Evolutionary conservation across 2,329 filamentous ascomycete species (phyloP).

Genomic region (Penicillium janthinellum): DNA sequence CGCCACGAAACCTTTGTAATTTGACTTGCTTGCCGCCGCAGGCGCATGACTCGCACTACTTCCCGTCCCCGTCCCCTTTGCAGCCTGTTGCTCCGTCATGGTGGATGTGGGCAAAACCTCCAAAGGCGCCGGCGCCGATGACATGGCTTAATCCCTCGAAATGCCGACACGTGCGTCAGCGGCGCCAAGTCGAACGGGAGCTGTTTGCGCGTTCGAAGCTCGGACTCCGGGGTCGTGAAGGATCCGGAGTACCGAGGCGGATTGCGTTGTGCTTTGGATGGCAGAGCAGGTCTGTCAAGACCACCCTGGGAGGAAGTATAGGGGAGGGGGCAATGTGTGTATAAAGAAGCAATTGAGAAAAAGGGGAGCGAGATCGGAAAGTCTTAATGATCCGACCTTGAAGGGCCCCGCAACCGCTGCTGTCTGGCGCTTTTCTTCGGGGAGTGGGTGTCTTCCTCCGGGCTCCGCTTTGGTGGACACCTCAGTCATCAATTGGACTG

Average conservation of each 20-base stretch:
- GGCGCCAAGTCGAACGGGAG: constrained; percentile 6
- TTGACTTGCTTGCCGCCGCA: constrained; percentile 39
- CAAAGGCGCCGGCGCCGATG: constrained; percentile 25
- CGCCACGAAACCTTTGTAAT: constrained; percentile 95
- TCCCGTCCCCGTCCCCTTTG: constrained; percentile 2
- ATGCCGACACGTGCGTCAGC: constrained; percentile 11
- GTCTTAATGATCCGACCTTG: constrained; percentile 16
- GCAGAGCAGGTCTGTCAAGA: background rate
- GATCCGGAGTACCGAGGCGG: background rate
- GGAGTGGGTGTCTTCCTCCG: constrained; percentile 25
- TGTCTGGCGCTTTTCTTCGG: constrained; percentile 19
- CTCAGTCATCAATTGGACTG: constrained; percentile 1
- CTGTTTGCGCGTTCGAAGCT: no score
- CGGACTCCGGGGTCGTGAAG: no score
- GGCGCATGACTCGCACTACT: constrained; percentile 13
- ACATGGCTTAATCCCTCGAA: constrained; percentile 20
- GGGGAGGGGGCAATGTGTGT: background rate
- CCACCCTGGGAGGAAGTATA: background rate
- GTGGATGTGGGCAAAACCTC: constrained; percentile 2
- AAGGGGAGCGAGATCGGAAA: constrained; percentile 12
- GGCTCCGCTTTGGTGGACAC: constrained; percentile 7
- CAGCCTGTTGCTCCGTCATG: constrained; percentile 7
- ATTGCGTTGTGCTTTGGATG: background rate
- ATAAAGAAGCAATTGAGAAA: constrained; percentile 7
- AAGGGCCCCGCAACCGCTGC: constrained; percentile 17